These are phyloP conservation scores for Alopecurus myosuroides DNA, from an alignment of 176 grass and related monocot species.

Conservation along the genomic window DNA sequence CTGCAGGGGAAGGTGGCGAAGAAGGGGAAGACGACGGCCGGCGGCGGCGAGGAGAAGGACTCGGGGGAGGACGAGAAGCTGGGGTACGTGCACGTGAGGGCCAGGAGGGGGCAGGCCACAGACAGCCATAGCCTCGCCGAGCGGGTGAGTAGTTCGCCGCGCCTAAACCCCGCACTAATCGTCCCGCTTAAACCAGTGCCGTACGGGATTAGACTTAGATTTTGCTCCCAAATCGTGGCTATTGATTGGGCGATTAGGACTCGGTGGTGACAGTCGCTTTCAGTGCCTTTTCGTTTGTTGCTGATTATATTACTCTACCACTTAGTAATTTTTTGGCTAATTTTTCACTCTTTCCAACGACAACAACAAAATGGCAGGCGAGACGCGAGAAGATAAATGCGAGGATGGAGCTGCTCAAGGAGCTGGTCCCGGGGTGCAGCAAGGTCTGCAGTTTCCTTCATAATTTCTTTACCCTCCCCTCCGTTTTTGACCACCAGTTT, in stretches of 20 bases:
- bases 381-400: slow-evolving; percentile 89
- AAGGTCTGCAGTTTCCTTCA: slow-evolving; percentile 45
- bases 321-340: slow-evolving; percentile 23
- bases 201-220: background rate
- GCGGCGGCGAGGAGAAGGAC: slow-evolving; percentile 21
- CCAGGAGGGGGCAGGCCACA: slow-evolving; percentile 65
- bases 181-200: background rate
- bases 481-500: background rate
- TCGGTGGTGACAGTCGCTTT: background rate
- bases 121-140: slow-evolving; percentile 90
- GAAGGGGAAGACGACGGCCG: slow-evolving; percentile 49
- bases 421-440: slow-evolving; percentile 85
- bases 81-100: slow-evolving; percentile 79
- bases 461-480: background rate
- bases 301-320: slow-evolving; percentile 4
- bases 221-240: background rate
- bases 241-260: slow-evolving; percentile 54
- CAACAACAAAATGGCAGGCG: slow-evolving; percentile 25
- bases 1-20: slow-evolving; percentile 44
- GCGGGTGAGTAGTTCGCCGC: slow-evolving; percentile 39
- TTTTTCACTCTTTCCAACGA: background rate
- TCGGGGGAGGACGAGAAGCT: slow-evolving; percentile 51
- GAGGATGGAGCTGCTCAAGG: slow-evolving; percentile 87
- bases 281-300: slow-evolving; percentile 17
- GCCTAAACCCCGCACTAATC: background rate